phyloP scores from a whole-genome alignment of 306 rosid genomes.

The barrel medic (Medicago truncatula) region DNA sequence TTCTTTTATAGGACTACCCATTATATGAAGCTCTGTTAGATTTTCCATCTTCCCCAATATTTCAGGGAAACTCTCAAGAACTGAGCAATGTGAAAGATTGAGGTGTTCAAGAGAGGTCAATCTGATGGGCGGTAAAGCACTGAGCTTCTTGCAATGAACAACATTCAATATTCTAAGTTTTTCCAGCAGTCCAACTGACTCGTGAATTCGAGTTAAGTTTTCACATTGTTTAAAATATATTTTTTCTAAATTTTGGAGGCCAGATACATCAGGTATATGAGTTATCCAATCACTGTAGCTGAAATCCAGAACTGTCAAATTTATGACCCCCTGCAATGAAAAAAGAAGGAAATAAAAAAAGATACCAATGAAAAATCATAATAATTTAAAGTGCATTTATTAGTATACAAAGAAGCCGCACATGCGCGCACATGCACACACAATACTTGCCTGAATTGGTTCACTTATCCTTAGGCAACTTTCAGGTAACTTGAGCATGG shows the following conservation, averaged over 20 bases:
- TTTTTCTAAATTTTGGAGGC: neutral
- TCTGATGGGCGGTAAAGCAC: neutral
- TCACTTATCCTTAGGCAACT: neutral
- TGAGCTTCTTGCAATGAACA: neutral
- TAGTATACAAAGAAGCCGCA: neutral
- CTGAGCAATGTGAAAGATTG: slow-evolving; percentile 7
- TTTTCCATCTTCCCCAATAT: slow-evolving; percentile 27
- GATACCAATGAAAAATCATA: neutral
- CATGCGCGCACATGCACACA: too few species aligned
- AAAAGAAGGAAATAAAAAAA: neutral
- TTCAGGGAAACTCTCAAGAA: neutral
- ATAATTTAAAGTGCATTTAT: neutral
- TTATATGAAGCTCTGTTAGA: neutral
- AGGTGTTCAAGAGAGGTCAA: neutral
- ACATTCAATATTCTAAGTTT: slow-evolving; percentile 9
- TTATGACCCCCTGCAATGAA: neutral
- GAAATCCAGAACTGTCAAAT: neutral
- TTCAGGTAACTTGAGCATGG: slow-evolving; percentile 4
- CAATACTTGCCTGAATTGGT: slow-evolving; percentile 13
- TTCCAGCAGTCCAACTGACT: neutral
- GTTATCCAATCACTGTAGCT: neutral
- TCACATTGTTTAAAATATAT: neutral
- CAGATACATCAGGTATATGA: neutral
- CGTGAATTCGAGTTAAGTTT: neutral
- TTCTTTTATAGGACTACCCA: neutral